Evolutionary conservation across 192 early-diverging fungal genomes (phyloP).

Genomic region (Mortierella antarctica): DNA sequence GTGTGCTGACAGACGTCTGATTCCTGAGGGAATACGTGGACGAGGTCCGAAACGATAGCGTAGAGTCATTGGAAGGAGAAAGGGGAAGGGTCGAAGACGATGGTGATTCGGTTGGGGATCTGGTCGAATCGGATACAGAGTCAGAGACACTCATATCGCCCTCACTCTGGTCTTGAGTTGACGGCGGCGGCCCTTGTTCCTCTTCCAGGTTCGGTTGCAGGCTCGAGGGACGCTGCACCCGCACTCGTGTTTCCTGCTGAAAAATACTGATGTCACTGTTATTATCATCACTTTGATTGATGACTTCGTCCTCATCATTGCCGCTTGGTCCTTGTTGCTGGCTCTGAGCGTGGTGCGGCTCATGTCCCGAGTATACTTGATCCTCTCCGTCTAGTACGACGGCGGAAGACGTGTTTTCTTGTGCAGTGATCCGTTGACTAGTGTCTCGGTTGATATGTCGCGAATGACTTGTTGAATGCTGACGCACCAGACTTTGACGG

Average conservation of each 20-base stretch:
- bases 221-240: constrained; percentile 28
- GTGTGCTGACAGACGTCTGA: constrained; percentile 8
- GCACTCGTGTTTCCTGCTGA: constrained; percentile 38
- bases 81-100: constrained; percentile 4
- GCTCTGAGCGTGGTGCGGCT: neutral
- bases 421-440: neutral
- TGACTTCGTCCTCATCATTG: neutral
- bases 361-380: neutral
- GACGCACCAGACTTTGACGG: constrained; percentile 7
- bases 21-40: constrained; percentile 35
- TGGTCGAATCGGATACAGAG: constrained; percentile 21
- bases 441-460: constrained; percentile 7
- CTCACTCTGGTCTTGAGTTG: constrained; percentile 10
- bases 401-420: neutral
- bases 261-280: constrained; percentile 13
- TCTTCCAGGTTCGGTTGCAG: constrained; percentile 7
- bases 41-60: constrained; percentile 27
- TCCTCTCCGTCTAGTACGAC: neutral
- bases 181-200: neutral
- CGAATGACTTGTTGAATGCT: neutral
- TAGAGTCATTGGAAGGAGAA: constrained; percentile 30
- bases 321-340: neutral
- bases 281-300: constrained; percentile 1
- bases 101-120: constrained; percentile 1
- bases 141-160: constrained; percentile 17